phyloP scores from a whole-genome alignment of 1,284 basidiomycete species.

The Hemileia vastatrix region DNA sequence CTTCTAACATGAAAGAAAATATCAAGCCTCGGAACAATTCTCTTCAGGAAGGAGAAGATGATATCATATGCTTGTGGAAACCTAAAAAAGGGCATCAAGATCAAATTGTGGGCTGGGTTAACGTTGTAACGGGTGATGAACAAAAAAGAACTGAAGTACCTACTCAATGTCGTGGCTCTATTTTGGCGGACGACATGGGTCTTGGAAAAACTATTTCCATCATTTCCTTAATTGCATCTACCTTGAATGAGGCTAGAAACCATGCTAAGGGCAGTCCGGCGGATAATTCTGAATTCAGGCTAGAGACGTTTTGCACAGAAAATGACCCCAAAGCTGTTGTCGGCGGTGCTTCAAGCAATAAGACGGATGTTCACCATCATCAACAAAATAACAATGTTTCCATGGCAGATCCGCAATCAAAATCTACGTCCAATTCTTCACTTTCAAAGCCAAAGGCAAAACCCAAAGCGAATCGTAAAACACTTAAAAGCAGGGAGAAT shows the following conservation, averaged over 20 bases:
- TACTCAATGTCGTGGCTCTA: constrained; percentile 70
- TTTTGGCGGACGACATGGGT: constrained; percentile 68
- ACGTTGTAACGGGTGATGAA: constrained; percentile 75
- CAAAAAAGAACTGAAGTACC: constrained; percentile 54
- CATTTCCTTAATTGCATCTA: constrained; percentile 76
- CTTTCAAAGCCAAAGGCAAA: no score
- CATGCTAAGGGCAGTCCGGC: no score
- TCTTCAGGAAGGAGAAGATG: constrained; percentile 46
- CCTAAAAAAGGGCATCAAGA: constrained; percentile 52
- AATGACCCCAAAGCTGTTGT: no score
- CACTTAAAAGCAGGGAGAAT: constrained; percentile 14
- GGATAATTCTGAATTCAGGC: no score
- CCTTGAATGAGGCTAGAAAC: constrained; percentile 58
- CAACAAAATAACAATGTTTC: no score
- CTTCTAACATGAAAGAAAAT: no score
- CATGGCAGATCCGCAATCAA: no score
- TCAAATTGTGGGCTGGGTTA: constrained; percentile 57
- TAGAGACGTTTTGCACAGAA: no score
- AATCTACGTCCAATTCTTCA: no score
- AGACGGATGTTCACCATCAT: no score
- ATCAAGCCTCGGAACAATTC: neutral
- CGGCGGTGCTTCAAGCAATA: no score
- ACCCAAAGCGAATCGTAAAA: constrained; percentile 24
- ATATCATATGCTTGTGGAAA: constrained; percentile 68
- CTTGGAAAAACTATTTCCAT: constrained; percentile 96